Percentiles rank a stretch among this genome's conserved stretches.
Conservation (phyloP, 257 asterid species). For the Verbascum thapsus region DNA sequence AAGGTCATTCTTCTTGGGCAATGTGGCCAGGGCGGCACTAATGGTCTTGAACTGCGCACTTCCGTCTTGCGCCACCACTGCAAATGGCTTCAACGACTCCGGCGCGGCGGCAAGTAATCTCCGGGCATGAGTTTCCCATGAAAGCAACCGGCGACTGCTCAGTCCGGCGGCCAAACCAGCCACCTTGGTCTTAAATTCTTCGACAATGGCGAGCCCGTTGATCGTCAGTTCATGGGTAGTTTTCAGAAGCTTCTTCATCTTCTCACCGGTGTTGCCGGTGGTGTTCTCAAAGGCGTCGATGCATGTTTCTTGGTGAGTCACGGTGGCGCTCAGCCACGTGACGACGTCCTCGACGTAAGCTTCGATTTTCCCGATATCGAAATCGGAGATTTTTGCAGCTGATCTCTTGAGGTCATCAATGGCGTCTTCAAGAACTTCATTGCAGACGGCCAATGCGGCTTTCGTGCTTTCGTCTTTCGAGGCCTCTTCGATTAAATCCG, state of each 20-base stretch:
- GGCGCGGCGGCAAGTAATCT: slow-evolving; percentile 29
- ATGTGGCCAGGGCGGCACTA: slow-evolving; percentile 43
- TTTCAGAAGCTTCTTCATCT: slow-evolving; percentile 53
- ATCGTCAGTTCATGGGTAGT: slow-evolving; percentile 53
- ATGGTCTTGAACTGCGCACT: slow-evolving; percentile 53
- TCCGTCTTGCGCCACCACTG: slow-evolving; percentile 67
- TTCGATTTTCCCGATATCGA: slow-evolving; percentile 26
- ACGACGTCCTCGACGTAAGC: slow-evolving; percentile 45
- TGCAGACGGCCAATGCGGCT: slow-evolving; percentile 50
- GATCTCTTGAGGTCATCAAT: slow-evolving; percentile 60
- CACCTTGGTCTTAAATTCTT: slow-evolving; percentile 32
- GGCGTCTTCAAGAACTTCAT: slow-evolving; percentile 47
- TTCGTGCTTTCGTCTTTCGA: slow-evolving; percentile 53
- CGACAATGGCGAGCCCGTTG: slow-evolving; percentile 64
- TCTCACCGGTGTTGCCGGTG: slow-evolving; percentile 55
- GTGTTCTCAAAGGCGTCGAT: slow-evolving; percentile 70
- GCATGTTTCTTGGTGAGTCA: slow-evolving; percentile 69
- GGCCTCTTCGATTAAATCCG: slow-evolving; percentile 43
- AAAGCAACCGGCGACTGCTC: too few relatives aligned
- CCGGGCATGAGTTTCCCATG: neutral
- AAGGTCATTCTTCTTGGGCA: slow-evolving; percentile 33
- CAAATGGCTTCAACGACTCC: slow-evolving; percentile 18
- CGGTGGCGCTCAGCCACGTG: slow-evolving; percentile 69
- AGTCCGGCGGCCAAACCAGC: too few relatives aligned
- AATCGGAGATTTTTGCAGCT: slow-evolving; percentile 23